Evolutionary conservation across 2,329 filamentous ascomycete species (phyloP).

Genomic region (Sphaerostilbella broomeana): DNA sequence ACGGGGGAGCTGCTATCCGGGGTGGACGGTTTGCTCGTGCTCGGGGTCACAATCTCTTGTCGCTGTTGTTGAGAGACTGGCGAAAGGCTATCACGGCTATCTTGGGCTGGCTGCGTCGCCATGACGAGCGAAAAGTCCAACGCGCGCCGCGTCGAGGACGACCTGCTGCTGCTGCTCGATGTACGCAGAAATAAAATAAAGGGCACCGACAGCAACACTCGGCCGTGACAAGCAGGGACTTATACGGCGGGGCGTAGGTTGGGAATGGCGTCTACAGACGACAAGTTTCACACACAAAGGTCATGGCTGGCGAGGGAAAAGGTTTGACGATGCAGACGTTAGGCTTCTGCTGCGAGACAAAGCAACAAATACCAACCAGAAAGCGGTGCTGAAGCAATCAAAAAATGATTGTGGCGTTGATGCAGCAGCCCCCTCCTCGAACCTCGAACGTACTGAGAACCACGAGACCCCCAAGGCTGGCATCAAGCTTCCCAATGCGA

Average conservation of each 20-base stretch:
- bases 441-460: too few species aligned
- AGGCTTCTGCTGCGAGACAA: too few species aligned
- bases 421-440: too few species aligned
- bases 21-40: constrained; percentile 8
- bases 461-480: too few species aligned
- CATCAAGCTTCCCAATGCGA: too few species aligned
- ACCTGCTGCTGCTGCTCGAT: constrained; percentile 12
- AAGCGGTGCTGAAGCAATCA: too few species aligned
- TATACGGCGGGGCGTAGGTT: not conserved
- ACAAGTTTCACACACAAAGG: too few species aligned
- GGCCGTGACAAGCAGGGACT: not conserved
- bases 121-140: constrained; percentile 5
- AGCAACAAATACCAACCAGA: too few species aligned
- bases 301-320: too few species aligned
- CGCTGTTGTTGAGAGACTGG: constrained; percentile 2
- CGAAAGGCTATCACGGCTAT: not conserved
- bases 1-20: constrained; percentile 6
- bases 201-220: constrained; percentile 3
- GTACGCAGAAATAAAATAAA: constrained; percentile 8
- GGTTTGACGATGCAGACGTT: too few species aligned
- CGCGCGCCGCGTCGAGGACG: not conserved
- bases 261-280: too few species aligned
- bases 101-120: constrained; percentile 7
- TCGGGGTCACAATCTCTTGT: not conserved
- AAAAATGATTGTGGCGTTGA: too few species aligned